phyloP scores from a whole-genome alignment of 2,329 filamentous ascomycete species.

The Teratosphaeria pseudoeucalypti region DNA sequence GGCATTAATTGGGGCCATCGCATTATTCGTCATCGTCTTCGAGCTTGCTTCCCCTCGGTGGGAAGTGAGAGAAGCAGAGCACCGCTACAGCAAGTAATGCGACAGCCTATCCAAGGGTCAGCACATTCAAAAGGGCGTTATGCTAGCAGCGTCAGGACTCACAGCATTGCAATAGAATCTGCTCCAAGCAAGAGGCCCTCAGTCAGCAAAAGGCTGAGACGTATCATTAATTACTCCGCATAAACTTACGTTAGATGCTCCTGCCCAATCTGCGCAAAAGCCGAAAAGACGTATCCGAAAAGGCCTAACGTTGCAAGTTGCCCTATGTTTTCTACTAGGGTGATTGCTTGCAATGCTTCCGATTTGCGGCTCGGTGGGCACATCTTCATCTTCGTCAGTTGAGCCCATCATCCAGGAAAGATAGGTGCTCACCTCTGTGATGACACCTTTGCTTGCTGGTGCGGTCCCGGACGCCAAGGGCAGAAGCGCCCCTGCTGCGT shows the following conservation, averaged over 20 bases:
- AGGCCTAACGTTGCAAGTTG: neutral
- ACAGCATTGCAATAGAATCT: neutral
- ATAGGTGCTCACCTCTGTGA: neutral
- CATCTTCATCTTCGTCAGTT: neutral
- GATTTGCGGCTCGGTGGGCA: neutral
- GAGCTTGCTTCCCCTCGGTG: neutral
- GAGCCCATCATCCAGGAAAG: neutral
- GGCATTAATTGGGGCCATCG: neutral
- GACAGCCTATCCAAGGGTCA: neutral
- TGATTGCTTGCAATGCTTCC: neutral
- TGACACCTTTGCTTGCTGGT: constrained; percentile 1
- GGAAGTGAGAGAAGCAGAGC: neutral
- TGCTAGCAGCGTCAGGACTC: neutral
- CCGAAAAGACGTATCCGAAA: neutral
- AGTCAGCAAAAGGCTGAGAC: neutral
- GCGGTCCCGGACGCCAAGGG: neutral
- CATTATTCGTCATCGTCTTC: neutral
- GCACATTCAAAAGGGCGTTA: neutral
- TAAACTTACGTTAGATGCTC: neutral
- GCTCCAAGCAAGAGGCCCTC: neutral
- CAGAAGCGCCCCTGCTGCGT: neutral
- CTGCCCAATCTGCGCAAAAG: neutral
- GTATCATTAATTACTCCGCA: neutral
- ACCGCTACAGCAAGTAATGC: neutral
- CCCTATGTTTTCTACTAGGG: neutral